Conservation (phyloP, 2,329 filamentous ascomycete species). For the Lasiodiplodia hormozganensis region DNA sequence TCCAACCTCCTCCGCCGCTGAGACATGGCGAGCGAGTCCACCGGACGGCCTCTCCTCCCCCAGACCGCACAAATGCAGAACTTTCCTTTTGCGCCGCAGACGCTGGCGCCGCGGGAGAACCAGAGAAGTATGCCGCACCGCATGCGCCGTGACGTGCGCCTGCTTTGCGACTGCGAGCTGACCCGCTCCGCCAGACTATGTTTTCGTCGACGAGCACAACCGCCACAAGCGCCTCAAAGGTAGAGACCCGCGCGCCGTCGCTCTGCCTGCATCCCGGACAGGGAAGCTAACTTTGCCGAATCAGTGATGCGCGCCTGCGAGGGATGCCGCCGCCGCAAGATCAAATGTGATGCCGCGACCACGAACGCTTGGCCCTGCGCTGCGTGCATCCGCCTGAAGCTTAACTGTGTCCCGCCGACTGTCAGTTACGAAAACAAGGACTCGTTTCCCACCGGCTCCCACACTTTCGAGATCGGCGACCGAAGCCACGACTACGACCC, state of each 20-base stretch:
- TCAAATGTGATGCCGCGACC: constrained; percentile 96
- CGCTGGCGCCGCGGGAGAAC: constrained; percentile 71
- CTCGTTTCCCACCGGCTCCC: constrained; percentile 45
- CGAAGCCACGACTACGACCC: constrained; percentile 46
- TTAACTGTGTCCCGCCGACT: constrained; percentile 90
- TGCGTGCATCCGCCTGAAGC: constrained; percentile 87
- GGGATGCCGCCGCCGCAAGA: constrained; percentile 92
- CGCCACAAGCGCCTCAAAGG: constrained; percentile 96
- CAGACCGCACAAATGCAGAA: constrained; percentile 75
- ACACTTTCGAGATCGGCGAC: constrained; percentile 51
- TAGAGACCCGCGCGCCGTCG: constrained; percentile 49
- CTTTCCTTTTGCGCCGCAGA: constrained; percentile 76
- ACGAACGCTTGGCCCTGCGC: constrained; percentile 98
- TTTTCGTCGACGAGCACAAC: constrained; percentile 98
- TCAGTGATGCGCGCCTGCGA: constrained; percentile 96
- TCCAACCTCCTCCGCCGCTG: constrained; percentile 25
- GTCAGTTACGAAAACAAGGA: constrained; percentile 73
- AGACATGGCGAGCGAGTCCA: constrained; percentile 69
- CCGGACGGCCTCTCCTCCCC: constrained; percentile 67
- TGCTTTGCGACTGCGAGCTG: constrained; percentile 25
- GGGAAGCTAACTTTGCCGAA: constrained; percentile 25
- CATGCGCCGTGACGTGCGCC: background rate
- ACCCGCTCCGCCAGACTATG: constrained; percentile 74
- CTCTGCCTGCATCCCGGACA: constrained; percentile 31
- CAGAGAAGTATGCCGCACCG: constrained; percentile 74